Conservation (phyloP, 2,329 filamentous ascomycete genomes). For the Ophiostoma sp. region DNA sequence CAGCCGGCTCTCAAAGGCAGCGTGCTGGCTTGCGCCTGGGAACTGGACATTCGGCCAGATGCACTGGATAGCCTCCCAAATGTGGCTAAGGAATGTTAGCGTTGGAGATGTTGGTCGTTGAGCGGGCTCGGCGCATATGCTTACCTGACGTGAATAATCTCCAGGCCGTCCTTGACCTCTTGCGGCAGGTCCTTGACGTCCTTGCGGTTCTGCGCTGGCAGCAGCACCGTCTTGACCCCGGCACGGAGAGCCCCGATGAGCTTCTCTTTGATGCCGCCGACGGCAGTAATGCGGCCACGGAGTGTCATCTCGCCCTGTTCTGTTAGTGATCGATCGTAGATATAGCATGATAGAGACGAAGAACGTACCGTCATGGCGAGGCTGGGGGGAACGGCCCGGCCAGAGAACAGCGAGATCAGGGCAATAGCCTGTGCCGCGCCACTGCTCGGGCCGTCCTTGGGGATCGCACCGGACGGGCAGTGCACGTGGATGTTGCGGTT, state of each 20-base stretch:
- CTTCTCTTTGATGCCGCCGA: slow-evolving; percentile 98
- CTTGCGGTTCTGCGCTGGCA: slow-evolving; percentile 85
- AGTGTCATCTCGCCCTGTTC: slow-evolving; percentile 64
- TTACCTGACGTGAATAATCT: slow-evolving; percentile 85
- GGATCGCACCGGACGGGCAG: slow-evolving; percentile 89
- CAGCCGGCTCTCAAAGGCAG: slow-evolving; percentile 71
- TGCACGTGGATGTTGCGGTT: slow-evolving; percentile 91
- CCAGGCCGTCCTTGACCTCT: slow-evolving; percentile 79
- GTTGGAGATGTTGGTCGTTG: slow-evolving; percentile 23
- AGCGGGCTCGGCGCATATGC: slow-evolving; percentile 32
- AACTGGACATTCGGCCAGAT: slow-evolving; percentile 90
- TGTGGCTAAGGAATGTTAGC: slow-evolving; percentile 55
- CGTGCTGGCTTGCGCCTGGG: slow-evolving; percentile 63
- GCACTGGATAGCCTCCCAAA: slow-evolving; percentile 86
- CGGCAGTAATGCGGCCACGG: slow-evolving; percentile 82
- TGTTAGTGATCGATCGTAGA: slow-evolving; percentile 25
- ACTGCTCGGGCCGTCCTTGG: slow-evolving; percentile 83
- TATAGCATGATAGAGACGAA: slow-evolving; percentile 16
- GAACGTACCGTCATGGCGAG: slow-evolving; percentile 77
- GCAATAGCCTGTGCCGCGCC: slow-evolving; percentile 93
- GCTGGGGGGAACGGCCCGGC: slow-evolving; percentile 78
- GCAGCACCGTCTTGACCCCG: slow-evolving; percentile 86
- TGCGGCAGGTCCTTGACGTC: slow-evolving; percentile 85
- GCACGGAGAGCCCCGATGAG: slow-evolving; percentile 88
- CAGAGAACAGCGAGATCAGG: slow-evolving; percentile 82